Evolutionary conservation across 495 filamentous ascomycete species (phyloP), one percentile per base, ranked within the genome.

Genomic region (Trichodelitschia bisporula): DNA sequence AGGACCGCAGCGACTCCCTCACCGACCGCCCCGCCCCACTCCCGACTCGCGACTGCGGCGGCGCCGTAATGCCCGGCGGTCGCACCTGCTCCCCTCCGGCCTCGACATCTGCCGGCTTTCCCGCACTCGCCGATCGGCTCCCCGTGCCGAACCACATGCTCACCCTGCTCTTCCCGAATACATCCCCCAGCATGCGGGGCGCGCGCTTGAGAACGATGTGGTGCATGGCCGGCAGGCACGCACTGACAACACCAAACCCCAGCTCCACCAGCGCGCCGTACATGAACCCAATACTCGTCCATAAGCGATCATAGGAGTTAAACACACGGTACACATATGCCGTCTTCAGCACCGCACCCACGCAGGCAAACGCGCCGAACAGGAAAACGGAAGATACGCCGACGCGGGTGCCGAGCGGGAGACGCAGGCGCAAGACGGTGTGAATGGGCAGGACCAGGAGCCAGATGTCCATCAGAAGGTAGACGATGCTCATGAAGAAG

Each of bases 161-260:
- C n/a, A n/a, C n/a, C n/a, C n/a, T n/a, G n/a, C n/a, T n/a, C n/a
- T n/a, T n/a, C n/a, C n/a, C n/a, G n/a, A n/a, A n/a, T n/a, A n/a
- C n/a, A n/a, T n/a, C n/a, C n/a, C n/a, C n/a, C n/a, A n/a, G n/a
- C n/a, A 44, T 44, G 41, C 23, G 28, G 26, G 29, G 41, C 2
- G 39, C 28, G 15, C n/a, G 4, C 31, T 25, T 25, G 12, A 25
- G 8, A 8, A 25, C 8, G 21, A 25, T 25, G 21, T 25, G 21
- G 21, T 25, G 8, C 12, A 25, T 8, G 21, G 21, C 21, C 21
- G 21, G 21, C 8, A 25, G 8, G 12, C 8, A 25, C 12, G 21
- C 21, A 12, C 21, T 25, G 21, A 25, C 12, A 12, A 25, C 21
- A 12, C 21, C 21, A 25, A 25, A 25, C 21, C 21, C 21, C 8